A percentile compares a stretch with the other conserved stretches of the same genome.
phyloP scores from a whole-genome alignment of 305 asterid genomes.

The Fraxinus sp. region DNA sequence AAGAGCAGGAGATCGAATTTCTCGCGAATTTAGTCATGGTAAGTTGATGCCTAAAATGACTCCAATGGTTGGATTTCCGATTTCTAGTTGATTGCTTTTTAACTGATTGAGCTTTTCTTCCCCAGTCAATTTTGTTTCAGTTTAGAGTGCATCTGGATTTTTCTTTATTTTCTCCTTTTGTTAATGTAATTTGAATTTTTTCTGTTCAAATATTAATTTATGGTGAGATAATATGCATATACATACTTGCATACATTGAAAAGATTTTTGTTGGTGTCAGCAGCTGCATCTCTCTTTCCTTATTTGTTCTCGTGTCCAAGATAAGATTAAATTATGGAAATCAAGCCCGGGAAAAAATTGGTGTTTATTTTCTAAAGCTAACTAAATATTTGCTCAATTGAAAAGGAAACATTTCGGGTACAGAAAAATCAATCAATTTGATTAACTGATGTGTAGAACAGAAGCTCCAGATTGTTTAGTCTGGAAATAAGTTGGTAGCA shows the following conservation, averaged over 20 bases:
- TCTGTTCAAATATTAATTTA: background rate
- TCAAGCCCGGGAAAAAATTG: background rate
- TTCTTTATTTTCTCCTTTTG: background rate
- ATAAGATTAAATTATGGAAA: background rate
- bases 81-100: constrained; percentile 22
- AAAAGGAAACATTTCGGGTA: background rate
- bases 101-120: constrained; percentile 15
- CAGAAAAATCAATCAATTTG: constrained; percentile 3
- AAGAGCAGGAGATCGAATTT: constrained; percentile 63
- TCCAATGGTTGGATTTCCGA: constrained; percentile 23
- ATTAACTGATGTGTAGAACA: background rate
- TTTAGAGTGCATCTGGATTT: background rate
- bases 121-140: constrained; percentile 12
- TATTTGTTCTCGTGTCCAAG: background rate
- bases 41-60: constrained; percentile 35
- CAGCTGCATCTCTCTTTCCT: background rate
- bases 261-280: background rate
- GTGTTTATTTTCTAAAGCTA: constrained; percentile 1
- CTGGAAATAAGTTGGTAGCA: constrained; percentile 5
- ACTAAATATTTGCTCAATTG: background rate
- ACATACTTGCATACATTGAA: background rate
- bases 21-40: constrained; percentile 54
- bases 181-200: constrained; percentile 6
- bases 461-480: background rate
- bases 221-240: background rate